These are phyloP conservation scores for Serpula lacrymans DNA, from an alignment of 768 basidiomycete species.

Conservation along the genomic window DNA sequence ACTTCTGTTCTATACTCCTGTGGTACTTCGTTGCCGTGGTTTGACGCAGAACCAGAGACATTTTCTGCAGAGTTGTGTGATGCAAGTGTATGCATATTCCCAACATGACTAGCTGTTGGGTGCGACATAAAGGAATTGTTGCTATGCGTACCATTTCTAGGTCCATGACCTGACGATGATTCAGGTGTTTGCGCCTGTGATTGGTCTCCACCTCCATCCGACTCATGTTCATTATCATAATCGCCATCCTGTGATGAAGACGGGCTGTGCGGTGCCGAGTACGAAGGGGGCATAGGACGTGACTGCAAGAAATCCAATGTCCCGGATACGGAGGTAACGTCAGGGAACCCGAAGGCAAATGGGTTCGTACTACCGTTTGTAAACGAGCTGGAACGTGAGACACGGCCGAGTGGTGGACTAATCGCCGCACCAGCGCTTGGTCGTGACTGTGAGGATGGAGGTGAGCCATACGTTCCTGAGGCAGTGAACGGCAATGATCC, in stretches of 20 bases:
- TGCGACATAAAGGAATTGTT: constrained; percentile 17
- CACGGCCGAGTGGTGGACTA: constrained; percentile 43
- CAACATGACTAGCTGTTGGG: constrained; percentile 11
- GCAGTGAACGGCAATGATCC: constrained; percentile 27
- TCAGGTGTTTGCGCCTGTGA: constrained; percentile 29
- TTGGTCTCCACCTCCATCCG: constrained; percentile 35
- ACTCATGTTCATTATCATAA: constrained; percentile 40
- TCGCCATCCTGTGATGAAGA: constrained; percentile 48
- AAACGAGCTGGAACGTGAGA: constrained; percentile 58
- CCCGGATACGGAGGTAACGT: constrained; percentile 19
- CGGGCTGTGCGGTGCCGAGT: constrained; percentile 20
- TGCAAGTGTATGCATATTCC: constrained; percentile 11
- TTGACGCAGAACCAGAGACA: constrained; percentile 17
- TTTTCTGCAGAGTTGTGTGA: constrained; percentile 24
- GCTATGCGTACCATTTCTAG: constrained; percentile 19
- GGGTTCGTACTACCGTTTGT: constrained; percentile 40
- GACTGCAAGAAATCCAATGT: constrained; percentile 27
- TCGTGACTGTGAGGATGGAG: constrained; percentile 22
- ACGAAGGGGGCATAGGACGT: constrained; percentile 12
- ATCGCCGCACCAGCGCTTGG: constrained; percentile 21
- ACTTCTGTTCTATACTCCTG: constrained; percentile 79
- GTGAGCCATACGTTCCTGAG: constrained; percentile 24
- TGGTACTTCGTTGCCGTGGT: constrained; percentile 63
- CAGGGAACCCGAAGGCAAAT: constrained; percentile 35
- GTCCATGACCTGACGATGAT: constrained; percentile 22